Evolutionary conservation across 2,329 filamentous ascomycete species (phyloP).

Genomic region (Aspergillus clavatus): DNA sequence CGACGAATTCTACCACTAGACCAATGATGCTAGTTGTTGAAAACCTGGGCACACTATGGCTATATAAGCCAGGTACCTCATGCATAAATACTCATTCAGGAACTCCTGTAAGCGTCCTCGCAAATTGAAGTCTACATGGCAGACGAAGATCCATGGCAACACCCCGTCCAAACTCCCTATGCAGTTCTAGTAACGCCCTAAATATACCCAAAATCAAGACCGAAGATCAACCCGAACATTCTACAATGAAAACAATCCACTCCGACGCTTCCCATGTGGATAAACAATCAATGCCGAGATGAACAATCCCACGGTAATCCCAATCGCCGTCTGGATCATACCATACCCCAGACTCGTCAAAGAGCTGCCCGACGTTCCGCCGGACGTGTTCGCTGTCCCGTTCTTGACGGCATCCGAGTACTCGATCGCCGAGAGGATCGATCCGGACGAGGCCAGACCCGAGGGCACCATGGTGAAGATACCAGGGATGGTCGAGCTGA

Average conservation of each 20-base stretch:
- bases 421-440: conserved; percentile 50
- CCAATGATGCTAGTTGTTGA: conserved; percentile 35
- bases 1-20: conserved; percentile 44
- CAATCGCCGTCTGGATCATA: conserved; percentile 45
- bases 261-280: conserved; percentile 42
- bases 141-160: too few relatives aligned
- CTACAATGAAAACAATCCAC: conserved; percentile 33
- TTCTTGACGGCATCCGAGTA: conserved; percentile 49
- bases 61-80: background rate
- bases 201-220: too few relatives aligned
- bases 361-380: conserved; percentile 13
- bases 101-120: too few relatives aligned
- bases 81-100: too few relatives aligned
- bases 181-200: too few relatives aligned
- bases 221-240: too few relatives aligned
- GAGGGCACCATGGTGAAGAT: conserved; percentile 67
- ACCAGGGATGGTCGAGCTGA: conserved; percentile 76
- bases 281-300: conserved; percentile 43
- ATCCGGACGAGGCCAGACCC: conserved; percentile 53
- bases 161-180: too few relatives aligned
- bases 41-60: background rate
- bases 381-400: conserved; percentile 6
- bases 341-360: conserved; percentile 36
- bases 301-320: conserved; percentile 45
- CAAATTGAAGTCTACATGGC: too few relatives aligned